phyloP scores from a whole-genome alignment of 148 eudicot genomes.

The Rhododendron williamsianum region DNA sequence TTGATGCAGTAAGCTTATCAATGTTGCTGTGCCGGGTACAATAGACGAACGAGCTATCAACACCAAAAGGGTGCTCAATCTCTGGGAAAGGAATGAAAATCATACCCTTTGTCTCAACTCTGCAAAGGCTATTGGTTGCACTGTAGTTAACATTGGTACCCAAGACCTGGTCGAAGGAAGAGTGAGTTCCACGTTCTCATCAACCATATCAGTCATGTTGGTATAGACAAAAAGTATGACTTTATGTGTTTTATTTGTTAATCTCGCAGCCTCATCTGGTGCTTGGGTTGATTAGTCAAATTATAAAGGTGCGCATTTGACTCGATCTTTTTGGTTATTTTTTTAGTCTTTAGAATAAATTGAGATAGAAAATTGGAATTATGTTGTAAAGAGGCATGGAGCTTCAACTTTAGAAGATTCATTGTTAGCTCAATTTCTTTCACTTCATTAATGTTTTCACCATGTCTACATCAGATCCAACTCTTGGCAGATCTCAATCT shows the following conservation, averaged over 20 bases:
- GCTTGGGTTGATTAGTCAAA: conserved; percentile 89
- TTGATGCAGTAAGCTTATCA: conserved; percentile 85
- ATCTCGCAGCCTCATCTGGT: conserved; percentile 77
- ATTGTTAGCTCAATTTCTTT: background rate
- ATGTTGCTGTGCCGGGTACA: conserved; percentile 88
- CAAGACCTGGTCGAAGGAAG: conserved; percentile 97
- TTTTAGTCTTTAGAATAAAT: background rate
- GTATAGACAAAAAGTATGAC: background rate
- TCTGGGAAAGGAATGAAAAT: conserved; percentile 98
- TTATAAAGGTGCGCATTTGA: conserved; percentile 62
- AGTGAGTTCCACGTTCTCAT: conserved; percentile 43
- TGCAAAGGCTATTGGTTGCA: conserved; percentile 98
- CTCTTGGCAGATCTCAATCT: conserved; percentile 89
- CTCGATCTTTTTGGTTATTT: conserved; percentile 3
- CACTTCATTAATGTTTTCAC: background rate
- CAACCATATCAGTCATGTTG: background rate
- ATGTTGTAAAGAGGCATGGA: background rate
- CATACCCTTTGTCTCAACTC: conserved; percentile 97
- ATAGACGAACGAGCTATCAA: conserved; percentile 93
- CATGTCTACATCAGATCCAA: conserved; percentile 56
- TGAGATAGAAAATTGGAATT: background rate
- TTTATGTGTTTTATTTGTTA: background rate
- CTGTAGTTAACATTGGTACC: conserved; percentile 94
- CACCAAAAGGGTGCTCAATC: conserved; percentile 76
- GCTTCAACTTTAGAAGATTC: conserved; percentile 5